A percentile compares a stretch with the other conserved stretches of the same genome.
These are phyloP conservation scores for Sphagnum fallax DNA, from an alignment of 228 moss, liverwort and hornwort species.

Conservation along the genomic window DNA sequence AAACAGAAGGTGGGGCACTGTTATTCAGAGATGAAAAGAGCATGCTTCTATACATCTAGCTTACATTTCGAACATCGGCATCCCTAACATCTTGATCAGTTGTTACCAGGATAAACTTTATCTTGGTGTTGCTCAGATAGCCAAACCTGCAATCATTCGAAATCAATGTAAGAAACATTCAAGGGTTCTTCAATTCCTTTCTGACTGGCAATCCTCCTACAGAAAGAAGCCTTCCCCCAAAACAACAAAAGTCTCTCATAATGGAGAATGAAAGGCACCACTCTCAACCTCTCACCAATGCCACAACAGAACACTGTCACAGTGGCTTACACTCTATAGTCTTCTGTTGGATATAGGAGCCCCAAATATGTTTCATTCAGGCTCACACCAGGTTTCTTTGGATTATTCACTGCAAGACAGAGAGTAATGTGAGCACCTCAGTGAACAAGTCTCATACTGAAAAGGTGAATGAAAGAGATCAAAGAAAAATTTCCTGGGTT, in stretches of 20 bases:
- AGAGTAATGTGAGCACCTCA: conserved; percentile 1
- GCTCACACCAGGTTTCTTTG: conserved; percentile 76
- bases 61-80: conserved; percentile 84
- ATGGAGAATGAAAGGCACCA: too few species aligned
- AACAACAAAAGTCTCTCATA: too few species aligned
- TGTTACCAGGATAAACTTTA: conserved; percentile 82
- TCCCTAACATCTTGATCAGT: conserved; percentile 85
- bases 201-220: too few species aligned
- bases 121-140: conserved; percentile 86
- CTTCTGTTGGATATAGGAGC: conserved; percentile 89
- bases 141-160: conserved; percentile 47
- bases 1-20: too few species aligned
- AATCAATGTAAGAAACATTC: too few species aligned
- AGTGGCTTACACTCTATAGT: conserved; percentile 79
- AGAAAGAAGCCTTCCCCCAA: too few species aligned
- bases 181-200: too few species aligned
- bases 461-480: neutral
- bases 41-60: conserved; percentile 6
- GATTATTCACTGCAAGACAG: conserved; percentile 62
- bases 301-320: too few species aligned
- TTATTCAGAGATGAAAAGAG: neutral
- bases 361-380: conserved; percentile 85
- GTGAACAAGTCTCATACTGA: neutral
- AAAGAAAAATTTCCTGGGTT: neutral
- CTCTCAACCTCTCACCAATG: too few species aligned